These are phyloP conservation scores for Macrotyloma uniflorum DNA, from an alignment of 306 rosid genomes.

Conservation along the genomic window DNA sequence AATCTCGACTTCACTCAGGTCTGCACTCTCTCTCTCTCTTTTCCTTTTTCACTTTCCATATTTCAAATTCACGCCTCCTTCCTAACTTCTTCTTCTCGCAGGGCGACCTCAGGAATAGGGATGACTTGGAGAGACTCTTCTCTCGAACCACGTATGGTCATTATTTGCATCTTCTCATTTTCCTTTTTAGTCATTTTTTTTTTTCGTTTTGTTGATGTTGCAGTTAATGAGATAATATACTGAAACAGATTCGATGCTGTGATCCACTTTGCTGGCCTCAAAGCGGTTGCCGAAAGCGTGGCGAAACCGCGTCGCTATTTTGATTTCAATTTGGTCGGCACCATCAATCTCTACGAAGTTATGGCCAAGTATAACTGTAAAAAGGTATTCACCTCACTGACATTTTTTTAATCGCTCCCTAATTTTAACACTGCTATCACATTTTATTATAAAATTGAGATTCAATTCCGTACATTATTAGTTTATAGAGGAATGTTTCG, in stretches of 20 bases:
- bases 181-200: neutral
- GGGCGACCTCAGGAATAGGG: slow-evolving; percentile 80
- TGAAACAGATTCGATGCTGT: slow-evolving; percentile 83
- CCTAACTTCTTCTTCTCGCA: slow-evolving; percentile 38
- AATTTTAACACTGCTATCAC: neutral
- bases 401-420: neutral
- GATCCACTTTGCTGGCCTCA: slow-evolving; percentile 87
- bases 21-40: neutral
- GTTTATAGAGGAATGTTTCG: neutral
- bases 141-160: slow-evolving; percentile 55
- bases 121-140: slow-evolving; percentile 81
- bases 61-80: neutral
- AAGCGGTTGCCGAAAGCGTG: slow-evolving; percentile 93
- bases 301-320: slow-evolving; percentile 72
- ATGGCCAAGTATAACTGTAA: slow-evolving; percentile 83
- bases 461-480: no score
- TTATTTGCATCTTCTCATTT: neutral
- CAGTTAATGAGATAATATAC: neutral
- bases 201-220: neutral
- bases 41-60: neutral
- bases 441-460: neutral
- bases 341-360: slow-evolving; percentile 79
- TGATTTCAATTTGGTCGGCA: slow-evolving; percentile 74
- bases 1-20: slow-evolving; percentile 76
- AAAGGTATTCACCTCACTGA: slow-evolving; percentile 50